phyloP scores from a whole-genome alignment of 345 rosid species.

The Camelina sativa region DNA sequence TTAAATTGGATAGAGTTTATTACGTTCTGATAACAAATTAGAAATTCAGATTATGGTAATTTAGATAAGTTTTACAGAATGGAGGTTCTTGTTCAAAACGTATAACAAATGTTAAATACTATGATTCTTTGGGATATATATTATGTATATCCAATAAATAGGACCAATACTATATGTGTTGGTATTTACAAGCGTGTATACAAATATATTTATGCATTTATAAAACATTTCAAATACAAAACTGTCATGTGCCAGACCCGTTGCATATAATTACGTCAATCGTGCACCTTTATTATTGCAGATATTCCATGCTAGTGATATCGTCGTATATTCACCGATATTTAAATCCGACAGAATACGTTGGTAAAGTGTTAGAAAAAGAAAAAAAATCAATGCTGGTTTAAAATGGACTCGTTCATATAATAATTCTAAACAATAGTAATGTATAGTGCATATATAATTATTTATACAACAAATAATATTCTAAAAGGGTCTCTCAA shows the following conservation, averaged over 20 bases:
- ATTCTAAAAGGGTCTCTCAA: conserved; percentile 27
- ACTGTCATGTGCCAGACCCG: conserved; percentile 18
- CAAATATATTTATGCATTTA: background rate
- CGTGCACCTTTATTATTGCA: conserved; percentile 54
- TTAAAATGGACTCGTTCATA: conserved; percentile 5
- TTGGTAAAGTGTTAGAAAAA: background rate
- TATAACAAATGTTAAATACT: background rate
- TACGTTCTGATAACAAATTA: background rate
- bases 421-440: conserved; percentile 6
- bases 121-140: background rate
- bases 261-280: conserved; percentile 42
- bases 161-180: background rate
- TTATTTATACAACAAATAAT: conserved; percentile 8
- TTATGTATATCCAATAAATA: background rate
- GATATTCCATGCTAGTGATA: background rate
- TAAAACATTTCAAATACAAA: conserved; percentile 16
- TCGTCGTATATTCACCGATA: background rate
- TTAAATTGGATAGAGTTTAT: background rate
- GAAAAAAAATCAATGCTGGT: background rate
- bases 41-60: background rate
- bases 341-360: conserved; percentile 1
- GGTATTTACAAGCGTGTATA: background rate
- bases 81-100: background rate
- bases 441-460: background rate
- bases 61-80: background rate